Conservation (phyloP, 2,329 filamentous ascomycete species). For the Stemphylium beticola region DNA sequence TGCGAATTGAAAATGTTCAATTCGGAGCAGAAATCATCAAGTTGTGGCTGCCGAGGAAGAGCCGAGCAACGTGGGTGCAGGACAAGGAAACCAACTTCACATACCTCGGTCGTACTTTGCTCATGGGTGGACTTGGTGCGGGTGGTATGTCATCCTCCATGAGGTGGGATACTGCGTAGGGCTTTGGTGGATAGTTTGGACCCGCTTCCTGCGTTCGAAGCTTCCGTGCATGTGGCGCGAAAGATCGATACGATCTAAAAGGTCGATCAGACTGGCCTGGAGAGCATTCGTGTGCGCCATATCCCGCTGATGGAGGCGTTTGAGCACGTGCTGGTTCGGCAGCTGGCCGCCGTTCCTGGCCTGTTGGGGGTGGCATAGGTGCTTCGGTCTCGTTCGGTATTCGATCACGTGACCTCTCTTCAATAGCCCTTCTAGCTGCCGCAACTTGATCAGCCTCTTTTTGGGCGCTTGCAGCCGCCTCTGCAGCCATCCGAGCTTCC, state of each 20-base stretch:
- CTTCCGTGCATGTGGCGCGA: conserved; percentile 26
- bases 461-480: conserved; percentile 3
- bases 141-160: conserved; percentile 43
- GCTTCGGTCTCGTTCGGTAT: background rate
- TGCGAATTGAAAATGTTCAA: conserved; percentile 1
- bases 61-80: background rate
- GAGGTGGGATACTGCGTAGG: conserved; percentile 24
- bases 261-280: conserved; percentile 23
- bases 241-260: conserved; percentile 29
- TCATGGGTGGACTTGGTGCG: conserved; percentile 44
- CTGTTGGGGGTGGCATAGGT: conserved; percentile 2
- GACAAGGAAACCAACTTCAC: conserved; percentile 5
- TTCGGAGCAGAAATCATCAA: background rate
- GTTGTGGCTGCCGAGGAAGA: conserved; percentile 2
- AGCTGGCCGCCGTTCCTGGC: conserved; percentile 4
- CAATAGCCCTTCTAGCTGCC: conserved; percentile 10
- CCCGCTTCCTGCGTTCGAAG: conserved; percentile 23
- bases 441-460: conserved; percentile 12
- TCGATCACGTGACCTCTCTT: conserved; percentile 15
- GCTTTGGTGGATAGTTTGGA: conserved; percentile 19
- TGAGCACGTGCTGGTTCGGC: conserved; percentile 20
- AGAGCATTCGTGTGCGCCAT: conserved; percentile 19
- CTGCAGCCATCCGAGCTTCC: conserved; percentile 10
- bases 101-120: conserved; percentile 32
- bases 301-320: conserved; percentile 14